phyloP scores from a whole-genome alignment of 148 eudicot genomes.

The Fagopyrum tataricum region DNA sequence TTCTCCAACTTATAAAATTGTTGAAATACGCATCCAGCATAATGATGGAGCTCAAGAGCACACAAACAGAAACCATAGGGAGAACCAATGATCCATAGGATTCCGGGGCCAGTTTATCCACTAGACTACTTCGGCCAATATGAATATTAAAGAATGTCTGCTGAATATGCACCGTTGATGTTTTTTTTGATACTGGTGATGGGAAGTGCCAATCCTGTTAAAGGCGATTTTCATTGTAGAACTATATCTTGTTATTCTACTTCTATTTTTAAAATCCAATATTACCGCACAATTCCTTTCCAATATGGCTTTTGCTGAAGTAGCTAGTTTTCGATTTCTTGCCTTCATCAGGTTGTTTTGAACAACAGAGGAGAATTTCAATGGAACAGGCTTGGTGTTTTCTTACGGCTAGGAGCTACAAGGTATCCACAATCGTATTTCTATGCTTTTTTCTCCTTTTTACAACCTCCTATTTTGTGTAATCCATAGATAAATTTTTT shows the following conservation, averaged over 20 bases:
- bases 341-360: constrained; percentile 60
- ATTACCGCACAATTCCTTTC: neutral
- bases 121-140: neutral
- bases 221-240: neutral
- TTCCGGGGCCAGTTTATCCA: neutral
- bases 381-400: constrained; percentile 75
- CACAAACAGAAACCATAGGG: neutral
- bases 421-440: constrained; percentile 30
- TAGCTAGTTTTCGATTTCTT: neutral
- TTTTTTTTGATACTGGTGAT: neutral
- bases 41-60: neutral
- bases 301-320: neutral
- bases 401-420: constrained; percentile 70
- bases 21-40: neutral
- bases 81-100: neutral
- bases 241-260: neutral
- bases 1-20: neutral
- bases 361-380: constrained; percentile 73
- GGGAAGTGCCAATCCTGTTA: neutral
- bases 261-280: neutral
- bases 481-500: neutral
- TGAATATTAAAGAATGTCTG: too few species aligned
- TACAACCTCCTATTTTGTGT: neutral
- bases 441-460: neutral
- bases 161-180: neutral